Base-by-base conservation (phyloP, 2,329 filamentous ascomycete genomes). In the Alternaria viburni region DNA sequence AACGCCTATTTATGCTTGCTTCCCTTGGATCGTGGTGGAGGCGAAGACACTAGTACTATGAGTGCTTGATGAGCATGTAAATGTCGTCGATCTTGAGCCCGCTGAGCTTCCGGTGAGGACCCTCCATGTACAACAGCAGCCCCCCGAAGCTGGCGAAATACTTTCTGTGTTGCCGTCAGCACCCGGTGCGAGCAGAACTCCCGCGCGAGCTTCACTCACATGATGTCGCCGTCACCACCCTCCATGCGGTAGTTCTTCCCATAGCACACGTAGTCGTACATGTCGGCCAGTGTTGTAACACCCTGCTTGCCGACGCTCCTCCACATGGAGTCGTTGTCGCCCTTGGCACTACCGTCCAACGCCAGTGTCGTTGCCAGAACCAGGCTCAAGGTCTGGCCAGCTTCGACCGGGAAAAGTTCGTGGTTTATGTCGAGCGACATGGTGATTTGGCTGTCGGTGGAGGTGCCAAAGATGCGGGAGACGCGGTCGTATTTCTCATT, bases 41-140 rank as follows among this genome's bases (percentile, higher is more conserved):
- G 17, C 47, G 12, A 32, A 36, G 21, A n/a, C n/a, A 25, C 26
- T 41, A 21, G 17, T 25, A 30, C 57, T 68, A 71, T 64, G 79
- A 95, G 89, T 96, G 97, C 89, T 97, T 99, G 72, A 97, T 85
- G 64, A 98, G 86, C 65, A 99, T 87, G 79, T 99, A 99, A 68
- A 96, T 89, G 77, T 97, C 91, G 80, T 99, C 96, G 75, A 97
- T 95, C 74, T 93, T 89, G 76, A 99, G 83, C 26, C 93, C 91
- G 32, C 92, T 96, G 67, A 99, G 88, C 85, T 97, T 97, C 86
- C 96, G 96, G 81, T 97, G 96, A 3, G 96, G 96, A 6, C 96
- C 96, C 75, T 97, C 92, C 59, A 99, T 86, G 74, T 91, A 93
- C 83, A 98, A 90, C 74, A 99, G 83, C 68, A 99, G 84, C 8